These are phyloP conservation scores for Coccomyxa sp. DNA, from an alignment of 139 green algal genomes.

Conservation along the genomic window DNA sequence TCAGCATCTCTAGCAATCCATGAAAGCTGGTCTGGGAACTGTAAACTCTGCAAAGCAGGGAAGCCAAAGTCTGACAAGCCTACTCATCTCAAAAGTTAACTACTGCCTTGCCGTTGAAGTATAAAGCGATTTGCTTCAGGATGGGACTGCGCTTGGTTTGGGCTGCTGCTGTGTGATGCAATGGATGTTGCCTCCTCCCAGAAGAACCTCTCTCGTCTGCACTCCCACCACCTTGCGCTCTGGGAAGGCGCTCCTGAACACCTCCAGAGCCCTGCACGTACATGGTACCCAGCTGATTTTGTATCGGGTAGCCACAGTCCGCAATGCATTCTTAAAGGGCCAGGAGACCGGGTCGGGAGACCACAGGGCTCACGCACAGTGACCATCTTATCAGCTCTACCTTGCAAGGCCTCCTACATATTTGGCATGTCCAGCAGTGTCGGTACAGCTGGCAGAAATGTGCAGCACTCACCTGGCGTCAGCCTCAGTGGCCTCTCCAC, in stretches of 20 bases:
- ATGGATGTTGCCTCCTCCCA: constrained; percentile 57
- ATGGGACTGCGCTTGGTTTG: neutral
- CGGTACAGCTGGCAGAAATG: no score
- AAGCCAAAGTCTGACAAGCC: no score
- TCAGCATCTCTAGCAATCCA: no score
- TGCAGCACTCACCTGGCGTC: constrained; percentile 4
- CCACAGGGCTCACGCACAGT: no score
- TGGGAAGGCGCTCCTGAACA: constrained; percentile 33
- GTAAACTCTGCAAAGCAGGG: no score
- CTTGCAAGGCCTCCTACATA: neutral
- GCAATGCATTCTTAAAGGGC: no score
- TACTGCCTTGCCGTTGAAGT: no score
- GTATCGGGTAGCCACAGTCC: no score
- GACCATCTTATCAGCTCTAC: neutral
- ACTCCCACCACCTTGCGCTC: constrained; percentile 33
- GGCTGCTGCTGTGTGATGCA: constrained; percentile 55
- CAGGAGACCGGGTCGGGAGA: no score
- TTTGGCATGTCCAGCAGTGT: no score
- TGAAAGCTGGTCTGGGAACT: no score
- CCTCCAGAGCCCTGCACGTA: constrained; percentile 14
- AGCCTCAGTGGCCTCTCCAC: constrained; percentile 8
- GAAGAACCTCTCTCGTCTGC: constrained; percentile 28
- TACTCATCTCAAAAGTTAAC: no score
- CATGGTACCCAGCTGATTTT: neutral
- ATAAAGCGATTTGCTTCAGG: neutral